These are phyloP conservation scores for Fusarium poae DNA, from an alignment of 2,329 filamentous ascomycete genomes.

Conservation along the genomic window DNA sequence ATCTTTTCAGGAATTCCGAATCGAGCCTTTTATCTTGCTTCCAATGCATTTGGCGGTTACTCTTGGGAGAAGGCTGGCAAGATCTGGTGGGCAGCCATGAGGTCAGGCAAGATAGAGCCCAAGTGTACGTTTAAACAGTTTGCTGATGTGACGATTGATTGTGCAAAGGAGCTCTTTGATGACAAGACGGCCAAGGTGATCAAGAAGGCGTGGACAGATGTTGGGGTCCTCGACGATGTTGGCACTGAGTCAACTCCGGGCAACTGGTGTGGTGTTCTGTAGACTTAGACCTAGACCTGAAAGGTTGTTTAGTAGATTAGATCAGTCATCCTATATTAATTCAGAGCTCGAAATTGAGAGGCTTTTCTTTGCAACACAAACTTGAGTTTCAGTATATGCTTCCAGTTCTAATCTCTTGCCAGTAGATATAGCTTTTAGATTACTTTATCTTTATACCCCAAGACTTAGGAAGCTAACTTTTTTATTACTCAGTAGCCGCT, in stretches of 20 bases:
- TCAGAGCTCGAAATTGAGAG: not conserved
- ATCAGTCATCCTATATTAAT: not conserved
- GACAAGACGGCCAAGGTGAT: conserved; percentile 55
- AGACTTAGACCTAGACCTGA: not conserved
- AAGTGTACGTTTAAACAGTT: conserved; percentile 63
- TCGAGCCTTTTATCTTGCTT: conserved; percentile 66
- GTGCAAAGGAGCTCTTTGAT: conserved; percentile 59
- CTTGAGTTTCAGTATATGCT: not conserved
- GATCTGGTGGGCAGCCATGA: conserved; percentile 66
- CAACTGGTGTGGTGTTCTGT: conserved; percentile 33
- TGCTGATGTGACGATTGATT: conserved; percentile 62
- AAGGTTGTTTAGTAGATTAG: not conserved
- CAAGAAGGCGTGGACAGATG: conserved; percentile 62
- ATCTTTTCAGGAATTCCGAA: conserved; percentile 70
- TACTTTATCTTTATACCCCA: no score
- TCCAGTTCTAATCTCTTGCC: not conserved
- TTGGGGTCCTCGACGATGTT: conserved; percentile 56
- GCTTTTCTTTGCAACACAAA: not conserved
- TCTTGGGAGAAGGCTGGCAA: conserved; percentile 67
- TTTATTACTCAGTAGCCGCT: no score
- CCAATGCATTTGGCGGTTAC: conserved; percentile 63
- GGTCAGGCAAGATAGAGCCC: conserved; percentile 57
- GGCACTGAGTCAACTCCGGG: conserved; percentile 27
- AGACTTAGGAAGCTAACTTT: no score
- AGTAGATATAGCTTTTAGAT: no score